These are phyloP conservation scores for Colletotrichum limetticola DNA, from an alignment of 2,329 filamentous ascomycete species.

Conservation along the genomic window DNA sequence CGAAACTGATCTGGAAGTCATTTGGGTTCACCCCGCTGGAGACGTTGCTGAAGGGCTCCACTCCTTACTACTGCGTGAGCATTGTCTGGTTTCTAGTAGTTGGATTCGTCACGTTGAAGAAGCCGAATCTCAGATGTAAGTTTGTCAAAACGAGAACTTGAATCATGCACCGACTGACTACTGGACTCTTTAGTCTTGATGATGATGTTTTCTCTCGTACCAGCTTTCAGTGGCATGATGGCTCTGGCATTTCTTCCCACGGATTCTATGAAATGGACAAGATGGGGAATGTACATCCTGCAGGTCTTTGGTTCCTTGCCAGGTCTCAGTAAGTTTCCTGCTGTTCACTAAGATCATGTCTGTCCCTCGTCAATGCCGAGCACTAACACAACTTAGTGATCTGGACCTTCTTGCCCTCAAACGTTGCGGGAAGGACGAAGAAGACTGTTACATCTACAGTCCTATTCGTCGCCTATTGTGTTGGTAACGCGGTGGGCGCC, in stretches of 20 bases:
- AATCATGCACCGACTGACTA: background rate
- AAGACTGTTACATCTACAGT: conserved; percentile 40
- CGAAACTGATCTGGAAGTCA: conserved; percentile 44
- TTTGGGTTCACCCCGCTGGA: conserved; percentile 47
- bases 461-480: conserved; percentile 39
- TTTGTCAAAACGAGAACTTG: background rate
- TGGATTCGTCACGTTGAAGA: conserved; percentile 39
- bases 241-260: conserved; percentile 43
- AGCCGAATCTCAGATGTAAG: conserved; percentile 43
- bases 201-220: conserved; percentile 44
- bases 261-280: conserved; percentile 41
- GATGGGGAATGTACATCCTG: conserved; percentile 47
- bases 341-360: too few relatives aligned
- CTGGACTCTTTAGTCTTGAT: conserved; percentile 35
- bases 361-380: too few relatives aligned
- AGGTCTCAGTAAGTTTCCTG: conserved; percentile 37
- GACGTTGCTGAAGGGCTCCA: conserved; percentile 45
- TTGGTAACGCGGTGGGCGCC: conserved; percentile 38
- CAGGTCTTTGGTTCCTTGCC: conserved; percentile 41
- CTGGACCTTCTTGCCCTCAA: conserved; percentile 48
- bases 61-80: conserved; percentile 41
- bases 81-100: conserved; percentile 44
- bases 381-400: conserved; percentile 37
- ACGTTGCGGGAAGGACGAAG: conserved; percentile 53
- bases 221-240: conserved; percentile 45